Conservation (phyloP, 2,329 filamentous ascomycete species). For the Parafenestella ontariensis region DNA sequence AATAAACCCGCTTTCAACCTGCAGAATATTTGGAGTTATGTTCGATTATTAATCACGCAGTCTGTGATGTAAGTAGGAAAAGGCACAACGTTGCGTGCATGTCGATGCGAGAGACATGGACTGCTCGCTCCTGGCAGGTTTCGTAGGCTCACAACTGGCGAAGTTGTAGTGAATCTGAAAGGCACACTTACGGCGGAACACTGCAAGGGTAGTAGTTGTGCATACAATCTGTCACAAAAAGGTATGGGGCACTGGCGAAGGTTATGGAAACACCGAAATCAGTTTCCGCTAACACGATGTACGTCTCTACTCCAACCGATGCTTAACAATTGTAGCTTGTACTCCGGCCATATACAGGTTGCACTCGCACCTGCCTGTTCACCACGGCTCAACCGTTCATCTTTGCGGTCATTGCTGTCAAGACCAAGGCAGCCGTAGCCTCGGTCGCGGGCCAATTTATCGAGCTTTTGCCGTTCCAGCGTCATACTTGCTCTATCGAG, state of each 20-base stretch:
- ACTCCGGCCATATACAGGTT: not conserved
- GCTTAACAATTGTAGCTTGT: not conserved
- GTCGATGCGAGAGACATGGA: too few relatives aligned
- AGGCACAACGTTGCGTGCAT: too few relatives aligned
- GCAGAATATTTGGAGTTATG: too few relatives aligned
- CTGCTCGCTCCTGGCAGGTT: too few relatives aligned
- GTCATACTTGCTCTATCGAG: conserved; percentile 21
- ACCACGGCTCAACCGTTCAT: not conserved
- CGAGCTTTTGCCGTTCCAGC: not conserved
- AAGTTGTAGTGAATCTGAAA: too few relatives aligned
- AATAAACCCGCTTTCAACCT: too few relatives aligned
- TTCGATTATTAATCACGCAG: too few relatives aligned
- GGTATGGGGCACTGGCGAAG: not conserved
- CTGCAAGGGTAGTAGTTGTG: not conserved
- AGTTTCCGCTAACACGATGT: not conserved
- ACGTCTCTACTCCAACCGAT: not conserved
- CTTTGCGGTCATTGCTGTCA: not conserved
- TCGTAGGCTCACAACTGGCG: too few relatives aligned
- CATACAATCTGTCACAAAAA: not conserved
- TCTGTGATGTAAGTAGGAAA: too few relatives aligned
- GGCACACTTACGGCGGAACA: too few relatives aligned
- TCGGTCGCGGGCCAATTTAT: not conserved
- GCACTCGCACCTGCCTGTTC: not conserved
- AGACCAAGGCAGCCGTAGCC: not conserved
- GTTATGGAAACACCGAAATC: not conserved